Base-by-base conservation (phyloP, 192 early-diverging fungal genomes). In the Thamnidium elegans region DNA sequence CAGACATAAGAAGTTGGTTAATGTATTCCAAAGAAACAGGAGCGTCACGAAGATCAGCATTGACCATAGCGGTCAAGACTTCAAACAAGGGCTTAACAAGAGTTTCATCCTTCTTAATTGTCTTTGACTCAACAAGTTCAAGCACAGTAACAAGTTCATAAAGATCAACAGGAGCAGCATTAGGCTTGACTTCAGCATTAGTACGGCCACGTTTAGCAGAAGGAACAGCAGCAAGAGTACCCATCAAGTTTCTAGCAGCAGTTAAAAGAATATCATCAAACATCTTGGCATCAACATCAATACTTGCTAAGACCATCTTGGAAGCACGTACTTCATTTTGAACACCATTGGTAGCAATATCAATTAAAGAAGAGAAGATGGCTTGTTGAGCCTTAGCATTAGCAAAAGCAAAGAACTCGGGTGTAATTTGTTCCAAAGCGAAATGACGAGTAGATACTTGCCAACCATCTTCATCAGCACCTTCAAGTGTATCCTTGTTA, bases 1-100 rank as follows among this genome's bases (percentile, higher is more conserved):
- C 79, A 3, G 84, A 81, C 30, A 98, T 86, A 50, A 90, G 79
- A 30, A 96, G 74, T 77, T 98, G 95, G 76, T 91, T 91, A 42
- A 90, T 74, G 74, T 97, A 96, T 63, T 96, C 94, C 45, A 90
- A 65, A 30, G 88, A 84, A 1, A 86, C 79, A 7, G 80, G 82
- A 10, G 77, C 46, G 48, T 75, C 75, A 26, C 69, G 68, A 15
- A 78, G 63, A 13, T 77, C 75, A 20, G 78, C 73, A 42, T 83
- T 79, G 50, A 90, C 72, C 50, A 96, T 75, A 15, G 73, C 81
- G 0, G 79, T 75, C n/a, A 96, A 74, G 3, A 89, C 68, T 50
- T 87, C 83, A 62, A 92, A 93, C 66, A 96, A 77, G 4, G 86
- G 78, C 9, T 82, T 84, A 11, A 89, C 78, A 42, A 92, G 79